These are phyloP conservation scores for Ambrosia artemisiifolia DNA, from an alignment of 129 eudicot species.

Conservation along the genomic window DNA sequence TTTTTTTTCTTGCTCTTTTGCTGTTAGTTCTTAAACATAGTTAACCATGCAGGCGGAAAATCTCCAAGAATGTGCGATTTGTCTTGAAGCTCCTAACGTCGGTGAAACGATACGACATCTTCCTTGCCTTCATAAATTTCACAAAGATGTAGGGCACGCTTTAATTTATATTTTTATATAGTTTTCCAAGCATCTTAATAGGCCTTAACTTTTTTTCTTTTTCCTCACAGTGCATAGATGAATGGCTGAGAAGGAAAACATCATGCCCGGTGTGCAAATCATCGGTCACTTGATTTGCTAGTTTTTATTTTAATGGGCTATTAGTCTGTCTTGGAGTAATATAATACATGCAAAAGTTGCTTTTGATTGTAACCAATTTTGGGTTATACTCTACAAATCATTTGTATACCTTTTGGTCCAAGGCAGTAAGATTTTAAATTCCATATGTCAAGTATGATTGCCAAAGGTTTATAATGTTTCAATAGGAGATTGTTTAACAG, in stretches of 20 bases:
- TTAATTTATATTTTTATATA: not conserved
- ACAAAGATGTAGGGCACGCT: slow-evolving; percentile 70
- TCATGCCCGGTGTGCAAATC: slow-evolving; percentile 97
- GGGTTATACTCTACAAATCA: slow-evolving; percentile 17
- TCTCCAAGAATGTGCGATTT: slow-evolving; percentile 80
- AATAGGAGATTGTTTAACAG: too few relatives aligned
- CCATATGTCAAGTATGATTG: not conserved
- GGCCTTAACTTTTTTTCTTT: not conserved
- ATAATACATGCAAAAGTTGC: slow-evolving; percentile 7
- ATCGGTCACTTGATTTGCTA: slow-evolving; percentile 56
- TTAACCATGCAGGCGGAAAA: slow-evolving; percentile 54
- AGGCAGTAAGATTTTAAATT: slow-evolving; percentile 6
- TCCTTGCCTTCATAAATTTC: slow-evolving; percentile 94
- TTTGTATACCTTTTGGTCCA: slow-evolving; percentile 12
- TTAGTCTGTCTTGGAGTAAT: not conserved
- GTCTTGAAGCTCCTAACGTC: slow-evolving; percentile 74
- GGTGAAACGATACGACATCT: slow-evolving; percentile 95
- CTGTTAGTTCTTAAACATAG: slow-evolving; percentile 10
- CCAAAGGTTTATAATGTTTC: too few relatives aligned
- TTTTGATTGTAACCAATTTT: slow-evolving; percentile 10
- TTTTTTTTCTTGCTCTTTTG: not conserved
- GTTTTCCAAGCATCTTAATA: not conserved
- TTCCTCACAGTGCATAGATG: slow-evolving; percentile 80
- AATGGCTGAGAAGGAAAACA: slow-evolving; percentile 80
- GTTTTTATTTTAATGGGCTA: not conserved